These are phyloP conservation scores for Inga leiocalycina DNA, from an alignment of 306 rosid genomes.

Conservation along the genomic window DNA sequence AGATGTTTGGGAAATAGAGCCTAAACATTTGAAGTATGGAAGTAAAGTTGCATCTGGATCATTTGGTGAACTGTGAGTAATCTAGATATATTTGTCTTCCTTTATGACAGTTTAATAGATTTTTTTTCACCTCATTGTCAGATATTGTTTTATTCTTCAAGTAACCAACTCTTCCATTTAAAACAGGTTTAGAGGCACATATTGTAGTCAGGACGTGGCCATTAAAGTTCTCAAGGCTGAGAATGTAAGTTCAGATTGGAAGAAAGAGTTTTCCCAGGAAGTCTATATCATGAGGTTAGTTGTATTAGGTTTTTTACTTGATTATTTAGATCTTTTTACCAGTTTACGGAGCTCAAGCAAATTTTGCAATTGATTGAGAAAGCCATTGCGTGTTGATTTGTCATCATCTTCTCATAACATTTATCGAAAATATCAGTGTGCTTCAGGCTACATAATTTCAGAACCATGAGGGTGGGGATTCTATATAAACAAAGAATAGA, in stretches of 20 bases:
- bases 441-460: neutral
- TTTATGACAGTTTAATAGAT: conserved; percentile 6
- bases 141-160: conserved; percentile 12
- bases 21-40: conserved; percentile 74
- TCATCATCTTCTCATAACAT: conserved; percentile 5
- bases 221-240: conserved; percentile 94
- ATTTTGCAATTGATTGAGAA: neutral
- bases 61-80: conserved; percentile 91
- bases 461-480: neutral
- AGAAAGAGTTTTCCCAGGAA: conserved; percentile 89
- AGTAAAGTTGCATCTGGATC: conserved; percentile 90
- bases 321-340: conserved; percentile 24
- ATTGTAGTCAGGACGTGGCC: conserved; percentile 96
- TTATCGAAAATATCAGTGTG: neutral
- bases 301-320: conserved; percentile 6
- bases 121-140: neutral
- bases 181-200: conserved; percentile 87
- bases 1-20: conserved; percentile 98
- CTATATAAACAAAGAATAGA: conserved; percentile 8
- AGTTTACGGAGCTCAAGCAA: conserved; percentile 15
- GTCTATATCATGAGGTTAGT: conserved; percentile 93
- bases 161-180: conserved; percentile 24
- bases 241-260: conserved; percentile 77
- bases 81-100: conserved; percentile 9
- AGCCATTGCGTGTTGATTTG: neutral